Base-by-base conservation (phyloP, 306 rosid species). In the Cucurbita maxima region DNA sequence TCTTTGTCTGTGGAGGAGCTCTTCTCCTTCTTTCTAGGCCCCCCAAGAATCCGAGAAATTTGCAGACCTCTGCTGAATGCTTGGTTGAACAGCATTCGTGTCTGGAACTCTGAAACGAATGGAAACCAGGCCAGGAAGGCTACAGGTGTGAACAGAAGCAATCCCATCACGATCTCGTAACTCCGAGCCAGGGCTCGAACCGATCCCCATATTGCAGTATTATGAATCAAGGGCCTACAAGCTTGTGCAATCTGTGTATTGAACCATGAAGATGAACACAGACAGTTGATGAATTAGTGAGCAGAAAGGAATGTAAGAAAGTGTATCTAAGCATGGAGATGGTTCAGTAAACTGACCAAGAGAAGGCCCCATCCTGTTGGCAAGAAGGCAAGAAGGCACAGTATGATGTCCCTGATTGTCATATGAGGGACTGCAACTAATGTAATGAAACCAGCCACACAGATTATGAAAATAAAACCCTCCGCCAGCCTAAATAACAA, bases 51-150 rank as follows among this genome's bases (percentile, higher is more conserved):
- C 76, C 96, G 94, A 19, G 96, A 88, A 75, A 94, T 94, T 85
- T 94, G 97, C 67, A 94, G 71, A 79, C 98, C 98, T 85, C 98
- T 82, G 40, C 98, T 94, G 89, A 94, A 89, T 54, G 98, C 98
- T 83, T 90, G 97, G 87, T 94, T 94, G 92, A 94, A 94, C 37
- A 94, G 83, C 97, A 94, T 94, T 79, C 98, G 76, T 0, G 98
- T 89, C 76, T 94, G 98, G 75, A 94, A 94, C 76, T 94, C 98
- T 0, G 98, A 94, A 73, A 94, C 98, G 71, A 90, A 90, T 22
- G 98, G 97, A 62, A 94, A 94, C 98, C 98, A 94, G 14, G 98
- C 97, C 86, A 94, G 83, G 88, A 89, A 87, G 38, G 98, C 98
- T 37, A 94, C 89, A 16, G 98, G 98, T 4, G 90, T 86, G 84